These are phyloP conservation scores for Zygnema cylindricum DNA, from an alignment of 139 green algal species.

Conservation along the genomic window DNA sequence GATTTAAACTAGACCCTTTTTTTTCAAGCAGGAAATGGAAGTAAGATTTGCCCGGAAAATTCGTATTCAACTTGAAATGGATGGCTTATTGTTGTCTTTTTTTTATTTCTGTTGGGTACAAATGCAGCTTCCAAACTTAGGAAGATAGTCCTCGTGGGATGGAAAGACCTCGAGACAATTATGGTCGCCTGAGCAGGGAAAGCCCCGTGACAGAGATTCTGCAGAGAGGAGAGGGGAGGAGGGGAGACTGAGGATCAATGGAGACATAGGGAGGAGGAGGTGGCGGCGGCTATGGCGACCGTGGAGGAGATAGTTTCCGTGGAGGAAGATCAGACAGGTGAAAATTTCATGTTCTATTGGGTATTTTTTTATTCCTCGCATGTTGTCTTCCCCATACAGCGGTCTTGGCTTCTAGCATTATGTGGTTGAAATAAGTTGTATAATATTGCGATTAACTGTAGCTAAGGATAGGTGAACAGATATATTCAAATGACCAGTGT, in stretches of 20 bases:
- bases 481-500: too few species aligned
- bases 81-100: too few species aligned
- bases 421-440: background rate
- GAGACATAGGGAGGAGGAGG: background rate
- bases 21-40: too few species aligned
- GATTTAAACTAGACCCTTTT: too few species aligned
- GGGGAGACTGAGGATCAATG: too few species aligned
- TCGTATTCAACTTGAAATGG: too few species aligned
- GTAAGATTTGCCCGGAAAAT: too few species aligned
- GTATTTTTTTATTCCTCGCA: background rate
- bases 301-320: slow-evolving; percentile 2
- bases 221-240: too few species aligned
- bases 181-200: background rate
- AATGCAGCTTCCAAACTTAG: background rate
- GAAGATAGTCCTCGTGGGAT: background rate
- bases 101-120: too few species aligned
- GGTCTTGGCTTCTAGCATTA: background rate
- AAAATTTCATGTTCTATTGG: background rate
- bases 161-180: slow-evolving; percentile 33
- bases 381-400: background rate
- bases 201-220: background rate
- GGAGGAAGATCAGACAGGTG: background rate
- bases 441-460: background rate
- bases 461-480: background rate
- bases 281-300: slow-evolving; percentile 5